These are phyloP conservation scores for Penicillium macrosclerotiorum DNA, from an alignment of 495 filamentous ascomycete species.

Conservation along the genomic window DNA sequence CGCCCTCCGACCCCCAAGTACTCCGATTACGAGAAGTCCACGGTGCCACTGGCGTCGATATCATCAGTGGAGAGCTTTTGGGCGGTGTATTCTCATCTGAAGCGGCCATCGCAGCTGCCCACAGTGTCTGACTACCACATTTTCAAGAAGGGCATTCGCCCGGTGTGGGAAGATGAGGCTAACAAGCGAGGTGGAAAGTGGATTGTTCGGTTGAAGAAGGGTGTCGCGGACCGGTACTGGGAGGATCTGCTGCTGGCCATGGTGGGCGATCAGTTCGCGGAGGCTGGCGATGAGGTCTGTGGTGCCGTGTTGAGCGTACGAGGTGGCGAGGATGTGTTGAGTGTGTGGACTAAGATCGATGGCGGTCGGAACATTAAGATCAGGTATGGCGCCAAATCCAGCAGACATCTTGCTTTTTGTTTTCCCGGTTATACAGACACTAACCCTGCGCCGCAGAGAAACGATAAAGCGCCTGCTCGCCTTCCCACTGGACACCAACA, in stretches of 20 bases:
- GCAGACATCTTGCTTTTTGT: neutral
- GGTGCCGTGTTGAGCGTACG: slow-evolving; percentile 91
- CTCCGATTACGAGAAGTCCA: slow-evolving; percentile 97
- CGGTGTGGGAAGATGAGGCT: slow-evolving; percentile 97
- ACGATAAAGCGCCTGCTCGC: slow-evolving; percentile 85
- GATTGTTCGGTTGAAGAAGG: slow-evolving; percentile 94
- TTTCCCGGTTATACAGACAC: neutral
- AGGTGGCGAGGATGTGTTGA: slow-evolving; percentile 94
- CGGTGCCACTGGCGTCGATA: slow-evolving; percentile 78
- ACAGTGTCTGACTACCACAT: slow-evolving; percentile 97
- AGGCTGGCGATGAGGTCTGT: slow-evolving; percentile 92
- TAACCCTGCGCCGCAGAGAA: slow-evolving; percentile 57
- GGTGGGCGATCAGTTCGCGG: slow-evolving; percentile 91
- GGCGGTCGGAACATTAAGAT: slow-evolving; percentile 95
- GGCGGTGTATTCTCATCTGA: slow-evolving; percentile 85
- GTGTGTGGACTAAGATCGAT: slow-evolving; percentile 92
- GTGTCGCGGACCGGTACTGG: slow-evolving; percentile 95
- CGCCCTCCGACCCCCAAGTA: slow-evolving; percentile 92
- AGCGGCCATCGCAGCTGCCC: slow-evolving; percentile 81
- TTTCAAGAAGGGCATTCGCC: slow-evolving; percentile 94
- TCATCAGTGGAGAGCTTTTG: slow-evolving; percentile 89
- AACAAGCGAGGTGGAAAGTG: slow-evolving; percentile 97
- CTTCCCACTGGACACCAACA: slow-evolving; percentile 83
- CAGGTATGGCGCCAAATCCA: slow-evolving; percentile 55
- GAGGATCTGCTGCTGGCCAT: slow-evolving; percentile 91